A percentile compares a stretch with the other conserved stretches of the same genome.
Evolutionary conservation across 768 basidiomycete genomes (phyloP).

Genomic region (Agrocybe pediades): DNA sequence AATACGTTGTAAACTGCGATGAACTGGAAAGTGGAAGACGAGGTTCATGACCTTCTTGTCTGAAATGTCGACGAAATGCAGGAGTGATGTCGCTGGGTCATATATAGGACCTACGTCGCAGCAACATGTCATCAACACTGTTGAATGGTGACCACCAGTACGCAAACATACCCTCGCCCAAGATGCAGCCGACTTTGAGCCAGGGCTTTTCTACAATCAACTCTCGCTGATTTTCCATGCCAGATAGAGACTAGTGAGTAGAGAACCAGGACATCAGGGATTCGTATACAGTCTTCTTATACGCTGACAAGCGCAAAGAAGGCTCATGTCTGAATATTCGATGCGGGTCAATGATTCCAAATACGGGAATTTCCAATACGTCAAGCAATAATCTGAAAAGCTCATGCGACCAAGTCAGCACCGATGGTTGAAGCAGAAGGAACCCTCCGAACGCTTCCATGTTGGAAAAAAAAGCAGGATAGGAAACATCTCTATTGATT

Average conservation of each 20-base stretch:
- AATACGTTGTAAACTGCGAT: conserved; percentile 1
- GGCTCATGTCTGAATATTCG: conserved; percentile 16
- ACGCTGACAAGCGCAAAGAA: conserved; percentile 21
- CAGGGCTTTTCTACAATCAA: conserved; percentile 49
- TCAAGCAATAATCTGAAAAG: conserved; percentile 5
- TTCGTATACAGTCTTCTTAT: conserved; percentile 21
- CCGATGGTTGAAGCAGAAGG: conserved; percentile 19
- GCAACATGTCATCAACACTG: background rate
- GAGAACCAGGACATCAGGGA: conserved; percentile 9
- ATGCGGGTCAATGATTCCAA: conserved; percentile 27
- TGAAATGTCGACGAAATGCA: conserved; percentile 73
- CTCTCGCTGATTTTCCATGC: conserved; percentile 20
- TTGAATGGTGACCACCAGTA: background rate
- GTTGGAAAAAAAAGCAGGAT: conserved; percentile 18
- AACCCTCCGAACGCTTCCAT: conserved; percentile 18
- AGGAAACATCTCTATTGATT: conserved; percentile 26
- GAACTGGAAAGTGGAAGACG: background rate
- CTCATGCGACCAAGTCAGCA: conserved; percentile 18
- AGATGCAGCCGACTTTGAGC: conserved; percentile 51
- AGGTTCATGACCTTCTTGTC: conserved; percentile 45
- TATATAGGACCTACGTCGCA: conserved; percentile 56
- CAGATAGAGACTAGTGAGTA: background rate
- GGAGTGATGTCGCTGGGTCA: conserved; percentile 48
- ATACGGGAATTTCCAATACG: conserved; percentile 23
- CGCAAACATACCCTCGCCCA: conserved; percentile 59